Conservation (phyloP, 345 rosid genomes). For the Citrus reticulata region DNA sequence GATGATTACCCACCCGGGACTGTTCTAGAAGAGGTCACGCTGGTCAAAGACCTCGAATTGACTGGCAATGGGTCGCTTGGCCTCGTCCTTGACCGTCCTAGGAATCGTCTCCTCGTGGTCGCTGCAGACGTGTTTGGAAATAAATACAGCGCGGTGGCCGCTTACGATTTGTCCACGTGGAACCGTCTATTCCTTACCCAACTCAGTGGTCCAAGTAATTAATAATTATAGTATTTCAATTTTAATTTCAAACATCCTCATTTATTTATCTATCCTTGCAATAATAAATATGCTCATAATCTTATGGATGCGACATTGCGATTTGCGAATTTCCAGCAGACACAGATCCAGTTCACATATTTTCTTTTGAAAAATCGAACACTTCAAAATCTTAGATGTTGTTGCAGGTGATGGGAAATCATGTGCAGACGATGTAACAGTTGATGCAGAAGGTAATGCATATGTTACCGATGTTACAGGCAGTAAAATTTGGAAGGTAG, state of each 20-base stretch:
- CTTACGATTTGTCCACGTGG: slow-evolving; percentile 89
- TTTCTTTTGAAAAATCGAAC: no score
- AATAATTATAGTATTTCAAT: background rate
- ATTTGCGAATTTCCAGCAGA: no score
- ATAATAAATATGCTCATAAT: no score
- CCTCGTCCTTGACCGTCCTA: slow-evolving; percentile 49
- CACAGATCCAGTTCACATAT: no score
- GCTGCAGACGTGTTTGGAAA: slow-evolving; percentile 61
- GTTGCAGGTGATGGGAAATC: slow-evolving; percentile 44
- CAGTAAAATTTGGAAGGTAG: slow-evolving; percentile 74
- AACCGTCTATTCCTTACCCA: slow-evolving; percentile 60
- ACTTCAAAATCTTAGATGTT: no score
- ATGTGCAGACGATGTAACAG: slow-evolving; percentile 79
- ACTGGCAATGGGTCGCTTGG: slow-evolving; percentile 75
- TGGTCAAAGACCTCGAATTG: slow-evolving; percentile 70
- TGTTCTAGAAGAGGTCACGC: slow-evolving; percentile 47
- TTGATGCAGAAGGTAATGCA: slow-evolving; percentile 69
- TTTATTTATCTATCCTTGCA: no score
- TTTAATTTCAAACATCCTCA: no score
- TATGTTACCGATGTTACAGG: slow-evolving; percentile 72
- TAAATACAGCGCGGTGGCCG: slow-evolving; percentile 57
- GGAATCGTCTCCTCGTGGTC: slow-evolving; percentile 74
- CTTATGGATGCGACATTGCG: no score
- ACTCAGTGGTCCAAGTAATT: slow-evolving; percentile 61
- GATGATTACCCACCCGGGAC: slow-evolving; percentile 15